Conservation (phyloP, 148 eudicot species). For the Amaranthus palmeri region DNA sequence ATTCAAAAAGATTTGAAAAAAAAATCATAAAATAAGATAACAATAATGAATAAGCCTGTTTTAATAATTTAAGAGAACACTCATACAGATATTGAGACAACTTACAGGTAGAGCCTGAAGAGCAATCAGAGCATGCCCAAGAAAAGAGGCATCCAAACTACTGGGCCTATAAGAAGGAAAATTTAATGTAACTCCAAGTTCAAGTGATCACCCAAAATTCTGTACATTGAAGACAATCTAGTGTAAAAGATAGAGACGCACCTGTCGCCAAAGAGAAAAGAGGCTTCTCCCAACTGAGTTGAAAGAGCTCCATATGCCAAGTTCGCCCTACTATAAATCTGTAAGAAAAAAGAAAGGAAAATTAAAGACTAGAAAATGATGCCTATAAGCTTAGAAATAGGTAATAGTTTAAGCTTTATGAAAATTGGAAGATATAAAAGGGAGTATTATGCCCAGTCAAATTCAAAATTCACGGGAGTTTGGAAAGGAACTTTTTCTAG, state of each 20-base stretch:
- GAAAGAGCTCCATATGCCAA: constrained; percentile 75
- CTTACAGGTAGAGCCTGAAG: constrained; percentile 90
- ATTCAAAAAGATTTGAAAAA: background rate
- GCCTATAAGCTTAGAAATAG: background rate
- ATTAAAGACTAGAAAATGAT: too few species aligned
- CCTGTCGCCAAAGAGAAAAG: constrained; percentile 70
- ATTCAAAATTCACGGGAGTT: background rate
- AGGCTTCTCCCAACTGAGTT: constrained; percentile 63
- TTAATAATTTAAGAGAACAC: background rate
- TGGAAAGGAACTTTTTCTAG: background rate
- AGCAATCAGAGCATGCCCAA: constrained; percentile 76
- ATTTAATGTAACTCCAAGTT: background rate
- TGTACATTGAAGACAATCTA: background rate
- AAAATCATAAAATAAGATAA: background rate
- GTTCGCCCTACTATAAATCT: constrained; percentile 76
- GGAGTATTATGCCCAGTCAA: constrained; percentile 1
- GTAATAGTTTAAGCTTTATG: background rate
- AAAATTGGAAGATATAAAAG: background rate
- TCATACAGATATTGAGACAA: constrained; percentile 4
- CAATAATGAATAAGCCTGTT: background rate
- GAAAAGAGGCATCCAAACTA: constrained; percentile 89
- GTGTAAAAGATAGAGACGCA: constrained; percentile 14
- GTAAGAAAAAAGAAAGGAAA: constrained; percentile 17
- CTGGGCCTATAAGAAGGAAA: constrained; percentile 57
- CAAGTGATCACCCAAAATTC: constrained; percentile 1